A percentile compares a stretch with the other conserved stretches of the same genome.
These are phyloP conservation scores for Nicotiana noctiflora DNA, from an alignment of 257 asterid species.

Conservation along the genomic window DNA sequence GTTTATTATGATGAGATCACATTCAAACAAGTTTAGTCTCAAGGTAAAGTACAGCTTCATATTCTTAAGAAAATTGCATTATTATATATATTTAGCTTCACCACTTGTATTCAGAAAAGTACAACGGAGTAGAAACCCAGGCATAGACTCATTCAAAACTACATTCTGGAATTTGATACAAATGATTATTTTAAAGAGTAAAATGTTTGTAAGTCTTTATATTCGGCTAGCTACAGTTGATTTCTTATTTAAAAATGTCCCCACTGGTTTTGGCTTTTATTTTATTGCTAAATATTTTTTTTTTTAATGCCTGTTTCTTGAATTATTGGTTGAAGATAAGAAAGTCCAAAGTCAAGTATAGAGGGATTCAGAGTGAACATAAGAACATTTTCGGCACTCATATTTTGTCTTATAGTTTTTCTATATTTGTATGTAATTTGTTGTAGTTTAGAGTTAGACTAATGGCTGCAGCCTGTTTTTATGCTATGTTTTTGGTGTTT, in stretches of 20 bases:
- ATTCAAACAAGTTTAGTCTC: neutral
- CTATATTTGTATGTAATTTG: neutral
- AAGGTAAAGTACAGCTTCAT: neutral
- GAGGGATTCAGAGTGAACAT: neutral
- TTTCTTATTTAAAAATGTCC: neutral
- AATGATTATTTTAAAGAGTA: neutral
- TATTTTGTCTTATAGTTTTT: neutral
- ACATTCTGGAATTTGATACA: neutral
- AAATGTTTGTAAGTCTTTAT: neutral
- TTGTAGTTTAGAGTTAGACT: neutral
- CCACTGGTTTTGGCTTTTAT: neutral
- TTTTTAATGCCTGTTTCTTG: neutral
- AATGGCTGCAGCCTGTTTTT: neutral
- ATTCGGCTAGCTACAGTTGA: neutral
- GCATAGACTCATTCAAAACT: slow-evolving; percentile 1
- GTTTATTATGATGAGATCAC: neutral
- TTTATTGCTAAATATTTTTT: neutral
- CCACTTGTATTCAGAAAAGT: neutral
- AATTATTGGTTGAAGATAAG: neutral
- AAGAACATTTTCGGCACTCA: neutral
- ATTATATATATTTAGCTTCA: neutral
- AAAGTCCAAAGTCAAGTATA: neutral
- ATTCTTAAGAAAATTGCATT: neutral
- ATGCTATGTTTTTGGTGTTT: neutral
- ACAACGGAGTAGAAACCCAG: slow-evolving; percentile 4